These are phyloP conservation scores for Zalaria sp. DNA, from an alignment of 2,329 filamentous ascomycete species.

Conservation along the genomic window DNA sequence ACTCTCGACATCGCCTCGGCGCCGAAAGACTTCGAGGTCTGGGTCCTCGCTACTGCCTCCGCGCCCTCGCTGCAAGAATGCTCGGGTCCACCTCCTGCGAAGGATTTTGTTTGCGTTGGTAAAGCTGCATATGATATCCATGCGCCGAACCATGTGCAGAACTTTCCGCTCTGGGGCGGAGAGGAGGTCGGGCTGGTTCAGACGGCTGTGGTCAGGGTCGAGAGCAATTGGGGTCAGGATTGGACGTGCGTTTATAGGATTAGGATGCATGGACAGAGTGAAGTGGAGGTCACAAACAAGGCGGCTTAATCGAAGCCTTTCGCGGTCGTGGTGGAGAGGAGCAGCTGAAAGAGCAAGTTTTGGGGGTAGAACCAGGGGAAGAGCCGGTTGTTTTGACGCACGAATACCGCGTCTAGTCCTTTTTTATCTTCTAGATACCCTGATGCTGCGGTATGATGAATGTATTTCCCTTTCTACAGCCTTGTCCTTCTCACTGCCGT, in stretches of 20 bases:
- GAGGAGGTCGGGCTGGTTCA: conserved; percentile 14
- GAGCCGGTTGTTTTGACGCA: background rate
- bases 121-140: conserved; percentile 27
- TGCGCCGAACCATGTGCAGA: conserved; percentile 26
- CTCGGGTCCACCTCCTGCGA: conserved; percentile 6
- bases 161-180: conserved; percentile 20
- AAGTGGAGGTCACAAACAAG: conserved; percentile 1
- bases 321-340: too few relatives aligned
- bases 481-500: too few relatives aligned
- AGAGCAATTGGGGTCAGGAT: conserved; percentile 27
- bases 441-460: too few relatives aligned
- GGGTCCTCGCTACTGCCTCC: conserved; percentile 18
- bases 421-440: background rate
- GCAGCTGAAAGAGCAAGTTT: too few relatives aligned
- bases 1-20: conserved; percentile 25
- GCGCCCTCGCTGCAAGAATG: conserved; percentile 8
- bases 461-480: too few relatives aligned
- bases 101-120: conserved; percentile 25
- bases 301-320: background rate
- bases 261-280: conserved; percentile 24
- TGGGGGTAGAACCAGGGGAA: background rate
- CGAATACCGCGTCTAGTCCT: background rate
- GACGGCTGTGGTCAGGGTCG: conserved; percentile 24
- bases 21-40: conserved; percentile 30
- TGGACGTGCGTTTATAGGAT: conserved; percentile 34